Evolutionary conservation across 1,284 basidiomycete species (phyloP).

Genomic region (Leccinum fuscescens): DNA sequence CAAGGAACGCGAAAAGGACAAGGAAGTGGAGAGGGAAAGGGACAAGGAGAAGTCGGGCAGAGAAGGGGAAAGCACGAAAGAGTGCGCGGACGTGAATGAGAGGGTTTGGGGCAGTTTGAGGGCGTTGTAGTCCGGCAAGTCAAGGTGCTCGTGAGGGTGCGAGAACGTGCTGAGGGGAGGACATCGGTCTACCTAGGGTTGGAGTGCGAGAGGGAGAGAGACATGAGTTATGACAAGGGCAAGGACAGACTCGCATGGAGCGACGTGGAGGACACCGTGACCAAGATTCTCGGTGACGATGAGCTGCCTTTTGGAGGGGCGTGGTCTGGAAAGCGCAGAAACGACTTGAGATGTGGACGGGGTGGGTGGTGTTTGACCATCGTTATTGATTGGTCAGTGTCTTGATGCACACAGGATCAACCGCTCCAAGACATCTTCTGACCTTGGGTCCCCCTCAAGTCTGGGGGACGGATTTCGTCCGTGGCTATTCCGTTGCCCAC

Average conservation of each 20-base stretch:
- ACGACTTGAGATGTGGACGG: constrained; percentile 69
- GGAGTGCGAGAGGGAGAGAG: constrained; percentile 23
- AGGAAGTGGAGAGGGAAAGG: constrained; percentile 31
- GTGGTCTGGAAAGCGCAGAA: constrained; percentile 64
- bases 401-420: constrained; percentile 29
- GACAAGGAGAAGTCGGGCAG: constrained; percentile 35
- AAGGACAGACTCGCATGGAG: constrained; percentile 26
- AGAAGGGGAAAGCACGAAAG: constrained; percentile 34
- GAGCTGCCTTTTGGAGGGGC: constrained; percentile 42
- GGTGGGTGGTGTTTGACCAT: constrained; percentile 42
- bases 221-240: constrained; percentile 20
- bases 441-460: constrained; percentile 25
- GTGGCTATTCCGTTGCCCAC: constrained; percentile 34
- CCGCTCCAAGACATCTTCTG: constrained; percentile 33
- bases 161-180: constrained; percentile 31
- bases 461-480: constrained; percentile 24
- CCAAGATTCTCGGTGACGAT: constrained; percentile 25
- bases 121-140: constrained; percentile 35
- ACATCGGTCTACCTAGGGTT: constrained; percentile 6
- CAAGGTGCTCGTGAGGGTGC: constrained; percentile 27
- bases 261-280: constrained; percentile 35
- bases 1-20: constrained; percentile 35
- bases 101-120: constrained; percentile 36
- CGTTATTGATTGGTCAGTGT: neutral
- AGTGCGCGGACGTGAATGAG: constrained; percentile 36